Base-by-base conservation (phyloP, 495 filamentous ascomycete species). In the Daldinia bambusicola region DNA sequence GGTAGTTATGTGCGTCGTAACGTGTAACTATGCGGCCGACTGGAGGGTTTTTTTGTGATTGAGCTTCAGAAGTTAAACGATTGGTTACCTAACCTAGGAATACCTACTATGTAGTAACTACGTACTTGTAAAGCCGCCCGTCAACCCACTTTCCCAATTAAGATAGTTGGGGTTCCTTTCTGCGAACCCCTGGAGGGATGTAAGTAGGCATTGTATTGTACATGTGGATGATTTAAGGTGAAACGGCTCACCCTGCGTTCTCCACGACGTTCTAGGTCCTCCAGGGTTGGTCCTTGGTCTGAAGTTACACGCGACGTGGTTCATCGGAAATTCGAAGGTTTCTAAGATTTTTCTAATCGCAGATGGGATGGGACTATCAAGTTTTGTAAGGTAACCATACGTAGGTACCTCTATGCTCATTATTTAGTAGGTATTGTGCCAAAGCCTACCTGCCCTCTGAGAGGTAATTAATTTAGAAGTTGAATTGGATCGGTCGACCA, bases 71-170 rank as follows among this genome's bases (percentile, higher is more conserved):
- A 26, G 26, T 3, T 26, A 3, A 26, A 26, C 26, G 3, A 26
- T 26, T 26, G 26, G 26, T n/a, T n/a, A n/a, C n/a, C n/a, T n/a
- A n/a, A n/a, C n/a, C 26, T 26, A 26, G 26, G 26, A n/a, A n/a
- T n/a, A n/a, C n/a, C n/a, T n/a, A n/a, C n/a, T 26, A 26, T 1
- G 26, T 26, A 26, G 26, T 26, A 26, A 26, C 3, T 3, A 26
- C 3, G 26, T 26, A 26, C 26, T 2, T 22, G 9, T 20, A 48
- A 12, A 22, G 50, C 26, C 5, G 6, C 20, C 14, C 30, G 43
- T 13, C 37, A 60, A 0, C 59, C 59, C 69, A 63, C 60, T 65
- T 67, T 56, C 64, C 64, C 26, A 66, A 62, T 66, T 12, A 0
- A 26, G 50, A 43, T 56, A 34, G 18, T 30, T 30, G 18, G 26